Evolutionary conservation across 2,329 filamentous ascomycete genomes (phyloP).

Genomic region (Colletotrichum camelliae): DNA sequence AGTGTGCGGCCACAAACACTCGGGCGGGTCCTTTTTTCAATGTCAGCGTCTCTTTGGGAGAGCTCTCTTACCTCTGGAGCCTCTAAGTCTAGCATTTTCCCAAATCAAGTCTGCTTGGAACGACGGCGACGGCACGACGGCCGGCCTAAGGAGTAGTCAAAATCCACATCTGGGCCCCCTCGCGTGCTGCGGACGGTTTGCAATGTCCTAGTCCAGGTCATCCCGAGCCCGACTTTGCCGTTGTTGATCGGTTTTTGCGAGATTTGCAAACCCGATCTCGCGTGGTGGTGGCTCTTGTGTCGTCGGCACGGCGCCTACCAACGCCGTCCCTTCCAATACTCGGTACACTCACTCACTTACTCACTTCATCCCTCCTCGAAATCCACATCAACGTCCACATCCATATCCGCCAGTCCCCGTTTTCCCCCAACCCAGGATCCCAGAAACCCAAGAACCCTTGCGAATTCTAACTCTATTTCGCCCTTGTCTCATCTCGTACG

Average conservation of each 20-base stretch:
- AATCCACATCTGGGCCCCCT: not conserved
- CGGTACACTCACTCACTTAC: not conserved
- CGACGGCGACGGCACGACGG: not conserved
- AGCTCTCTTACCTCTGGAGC: not conserved
- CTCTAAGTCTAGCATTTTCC: not conserved
- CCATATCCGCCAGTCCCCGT: not conserved
- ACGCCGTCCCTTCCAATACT: not conserved
- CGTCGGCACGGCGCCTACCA: not conserved
- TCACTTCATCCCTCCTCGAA: not conserved
- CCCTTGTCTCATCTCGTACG: conserved; percentile 12
- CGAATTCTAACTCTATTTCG: conserved; percentile 8
- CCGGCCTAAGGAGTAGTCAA: not conserved
- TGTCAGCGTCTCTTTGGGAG: not conserved
- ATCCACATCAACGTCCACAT: not conserved
- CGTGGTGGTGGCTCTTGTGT: not conserved
- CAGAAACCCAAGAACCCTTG: not conserved
- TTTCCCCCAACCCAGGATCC: not conserved
- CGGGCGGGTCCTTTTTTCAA: not conserved
- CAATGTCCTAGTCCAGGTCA: not conserved
- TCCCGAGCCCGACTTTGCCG: not conserved
- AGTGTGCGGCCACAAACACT: not conserved
- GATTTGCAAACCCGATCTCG: not conserved
- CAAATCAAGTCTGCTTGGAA: not conserved
- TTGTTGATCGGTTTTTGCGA: not conserved
- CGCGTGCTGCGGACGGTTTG: not conserved